Conservation (phyloP, 345 rosid genomes). For the Aquilaria sinensis region DNA sequence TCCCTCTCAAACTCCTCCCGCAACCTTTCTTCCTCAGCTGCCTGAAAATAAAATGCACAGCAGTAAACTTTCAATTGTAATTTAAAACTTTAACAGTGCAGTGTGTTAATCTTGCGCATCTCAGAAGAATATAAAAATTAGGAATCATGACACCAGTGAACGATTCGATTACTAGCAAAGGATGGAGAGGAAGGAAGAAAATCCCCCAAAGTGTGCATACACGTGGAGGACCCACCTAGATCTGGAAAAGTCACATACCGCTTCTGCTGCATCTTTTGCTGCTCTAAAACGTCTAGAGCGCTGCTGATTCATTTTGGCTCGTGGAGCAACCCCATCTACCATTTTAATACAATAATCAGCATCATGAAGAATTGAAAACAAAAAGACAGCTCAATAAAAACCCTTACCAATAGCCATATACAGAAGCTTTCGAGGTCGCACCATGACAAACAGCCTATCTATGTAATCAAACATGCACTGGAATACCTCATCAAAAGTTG, state of each 20-base stretch:
- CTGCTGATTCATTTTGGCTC: constrained; percentile 98
- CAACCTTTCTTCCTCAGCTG: constrained; percentile 74
- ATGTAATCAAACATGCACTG: constrained; percentile 82
- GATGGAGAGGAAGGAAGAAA: background rate
- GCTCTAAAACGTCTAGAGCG: constrained; percentile 91
- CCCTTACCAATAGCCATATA: constrained; percentile 86
- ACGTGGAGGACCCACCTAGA: constrained; percentile 1
- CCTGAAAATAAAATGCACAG: constrained; percentile 29
- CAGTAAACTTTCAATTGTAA: background rate
- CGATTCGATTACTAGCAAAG: no score
- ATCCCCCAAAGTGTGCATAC: background rate
- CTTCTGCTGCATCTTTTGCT: constrained; percentile 86
- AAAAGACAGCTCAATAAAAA: constrained; percentile 1
- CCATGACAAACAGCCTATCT: constrained; percentile 88
- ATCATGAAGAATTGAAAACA: constrained; percentile 5
- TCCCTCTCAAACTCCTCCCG: constrained; percentile 79
- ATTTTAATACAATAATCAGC: constrained; percentile 15
- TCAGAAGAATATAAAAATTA: no score
- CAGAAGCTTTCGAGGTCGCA: constrained; percentile 81
- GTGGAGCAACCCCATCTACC: constrained; percentile 94
- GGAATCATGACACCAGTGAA: no score
- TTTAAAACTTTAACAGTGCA: no score
- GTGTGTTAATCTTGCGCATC: no score
- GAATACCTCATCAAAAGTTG: constrained; percentile 73
- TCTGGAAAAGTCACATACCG: constrained; percentile 41